A percentile compares a stretch with the other conserved stretches of the same genome.
Conservation (phyloP, 2,329 filamentous ascomycete genomes). For the Epichloe elymi region DNA sequence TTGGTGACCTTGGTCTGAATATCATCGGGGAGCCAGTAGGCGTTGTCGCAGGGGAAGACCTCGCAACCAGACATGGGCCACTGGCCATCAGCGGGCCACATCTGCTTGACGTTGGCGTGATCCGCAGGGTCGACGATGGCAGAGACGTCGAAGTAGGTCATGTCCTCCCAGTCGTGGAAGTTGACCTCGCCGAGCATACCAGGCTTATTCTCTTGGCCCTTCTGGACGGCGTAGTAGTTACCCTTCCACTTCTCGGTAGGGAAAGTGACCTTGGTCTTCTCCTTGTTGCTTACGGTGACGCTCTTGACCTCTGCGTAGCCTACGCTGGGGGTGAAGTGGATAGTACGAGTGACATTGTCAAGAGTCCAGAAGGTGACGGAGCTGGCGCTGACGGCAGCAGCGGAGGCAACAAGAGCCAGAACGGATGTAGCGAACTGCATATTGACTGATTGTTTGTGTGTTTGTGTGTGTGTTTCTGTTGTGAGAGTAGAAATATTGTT, state of each 20-base stretch:
- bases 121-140: conserved; percentile 42
- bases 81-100: conserved; percentile 30
- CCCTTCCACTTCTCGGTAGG: conserved; percentile 30
- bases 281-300: conserved; percentile 25
- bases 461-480: conserved; percentile 1
- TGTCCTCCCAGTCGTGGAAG: conserved; percentile 33
- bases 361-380: conserved; percentile 48
- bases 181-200: conserved; percentile 42
- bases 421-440: conserved; percentile 41
- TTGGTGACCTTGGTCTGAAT: conserved; percentile 40
- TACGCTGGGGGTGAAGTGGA: conserved; percentile 36
- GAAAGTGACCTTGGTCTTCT: conserved; percentile 28
- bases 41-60: conserved; percentile 37
- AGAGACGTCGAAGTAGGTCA: conserved; percentile 45
- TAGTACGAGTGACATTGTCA: conserved; percentile 34
- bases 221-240: conserved; percentile 36
- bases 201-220: conserved; percentile 26
- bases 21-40: conserved; percentile 41
- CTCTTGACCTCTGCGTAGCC: conserved; percentile 22
- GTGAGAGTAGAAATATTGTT: conserved; percentile 8
- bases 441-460: conserved; percentile 18
- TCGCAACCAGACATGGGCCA: conserved; percentile 36
- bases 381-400: conserved; percentile 28
- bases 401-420: conserved; percentile 29
- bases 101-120: conserved; percentile 38